Evolutionary conservation across 2,329 filamentous ascomycete genomes (phyloP).

Genomic region (Alternaria alternata): DNA sequence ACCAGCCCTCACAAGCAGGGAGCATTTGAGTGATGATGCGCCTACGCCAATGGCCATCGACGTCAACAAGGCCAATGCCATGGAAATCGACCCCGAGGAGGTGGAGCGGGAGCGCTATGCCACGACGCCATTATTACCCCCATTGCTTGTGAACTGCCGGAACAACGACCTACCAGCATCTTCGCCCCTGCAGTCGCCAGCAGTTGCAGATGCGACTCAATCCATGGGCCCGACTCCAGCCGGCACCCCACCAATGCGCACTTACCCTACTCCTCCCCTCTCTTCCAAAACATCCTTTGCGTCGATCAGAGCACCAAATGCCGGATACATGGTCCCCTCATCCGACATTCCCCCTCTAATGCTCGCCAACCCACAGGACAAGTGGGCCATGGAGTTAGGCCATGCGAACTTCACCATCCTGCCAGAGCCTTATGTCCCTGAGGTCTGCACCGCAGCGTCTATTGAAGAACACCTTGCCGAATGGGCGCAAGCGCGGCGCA

Average conservation of each 20-base stretch:
- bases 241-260: constrained; percentile 59
- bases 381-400: constrained; percentile 85
- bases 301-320: constrained; percentile 67
- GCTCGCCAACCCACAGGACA: constrained; percentile 74
- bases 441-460: constrained; percentile 65
- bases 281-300: constrained; percentile 79
- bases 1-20: constrained; percentile 38
- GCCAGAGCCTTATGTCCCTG: constrained; percentile 80
- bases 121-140: constrained; percentile 85
- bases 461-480: constrained; percentile 75
- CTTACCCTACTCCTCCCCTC: constrained; percentile 72
- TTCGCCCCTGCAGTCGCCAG: constrained; percentile 87
- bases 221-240: constrained; percentile 57
- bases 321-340: constrained; percentile 57
- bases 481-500: constrained; percentile 83
- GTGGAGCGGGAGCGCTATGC: constrained; percentile 68
- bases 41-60: constrained; percentile 48
- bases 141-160: constrained; percentile 71
- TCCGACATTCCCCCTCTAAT: constrained; percentile 70
- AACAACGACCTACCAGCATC: constrained; percentile 66
- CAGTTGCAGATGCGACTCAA: constrained; percentile 67
- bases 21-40: constrained; percentile 44
- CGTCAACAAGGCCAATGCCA: constrained; percentile 54
- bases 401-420: constrained; percentile 93
- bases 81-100: constrained; percentile 59